Evolutionary conservation across 2,329 filamentous ascomycete genomes (phyloP), one percentile per base, ranked within the genome.

Genomic region (Phyllosticta paracitricarpa): DNA sequence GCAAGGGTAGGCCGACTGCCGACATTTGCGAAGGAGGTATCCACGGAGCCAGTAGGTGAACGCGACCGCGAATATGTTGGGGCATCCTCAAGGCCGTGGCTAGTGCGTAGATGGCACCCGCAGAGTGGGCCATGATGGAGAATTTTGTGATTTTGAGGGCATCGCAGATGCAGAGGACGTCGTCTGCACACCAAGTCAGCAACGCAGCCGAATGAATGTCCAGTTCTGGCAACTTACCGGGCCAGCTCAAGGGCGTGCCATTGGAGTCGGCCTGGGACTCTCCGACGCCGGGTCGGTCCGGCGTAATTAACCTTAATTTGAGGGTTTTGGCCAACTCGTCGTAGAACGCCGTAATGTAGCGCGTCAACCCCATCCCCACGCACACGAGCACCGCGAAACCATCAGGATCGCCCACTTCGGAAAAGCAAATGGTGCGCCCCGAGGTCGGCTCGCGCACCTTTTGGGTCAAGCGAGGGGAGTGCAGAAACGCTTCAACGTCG

Each of bases 311-410:
- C 22, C 94, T 85, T 61, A 99, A 76, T 72, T 91, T 94, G 63
- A 99, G 78, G 0, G 92, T 96, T 69, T 89, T 78, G 2, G 94
- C 94, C 59, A 99, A 79, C 73, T 99, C 94, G 72, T 99, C 94
- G 71, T 97, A 99, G 72, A 99, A 99, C 0, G 92, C 91, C 63
- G 91, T 97, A 63, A 99, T 89, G 71, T 94, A 99, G 74, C 94
- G 84, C 10, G 94, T 99, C 68, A 99, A 76, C 0, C 94, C 94
- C 94, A 99, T 99, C 22, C 94, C 94, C 2, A 99, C 91, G 69
- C 94, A 99, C 71, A 94, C 95, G 67, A 99, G 92, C 1, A 99
- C 90, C 2, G 91, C 93, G 66, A 88, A 93, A 1, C 94, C 94
- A 53, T 93, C 85, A 0, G 92, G 86, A 72, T 97, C 92, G 14